Conservation (phyloP, 2,329 filamentous ascomycete species). For the Fusarium austroafricanum region DNA sequence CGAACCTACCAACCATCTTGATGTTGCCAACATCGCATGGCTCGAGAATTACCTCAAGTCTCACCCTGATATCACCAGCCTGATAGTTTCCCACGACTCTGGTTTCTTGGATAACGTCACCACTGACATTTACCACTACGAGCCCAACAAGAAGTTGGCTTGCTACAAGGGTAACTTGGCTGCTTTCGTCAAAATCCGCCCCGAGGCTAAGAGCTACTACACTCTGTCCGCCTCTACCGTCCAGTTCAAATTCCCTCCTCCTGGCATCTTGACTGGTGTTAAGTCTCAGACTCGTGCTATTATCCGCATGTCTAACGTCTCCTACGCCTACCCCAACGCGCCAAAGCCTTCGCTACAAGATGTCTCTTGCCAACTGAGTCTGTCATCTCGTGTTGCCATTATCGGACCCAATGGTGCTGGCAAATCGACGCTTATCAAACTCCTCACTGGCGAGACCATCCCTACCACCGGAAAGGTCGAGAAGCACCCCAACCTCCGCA, state of each 20-base stretch:
- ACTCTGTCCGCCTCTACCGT: conserved; percentile 88
- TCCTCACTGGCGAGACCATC: conserved; percentile 91
- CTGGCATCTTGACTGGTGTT: conserved; percentile 92
- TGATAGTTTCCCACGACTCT: conserved; percentile 99
- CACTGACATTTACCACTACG: conserved; percentile 99
- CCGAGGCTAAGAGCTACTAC: conserved; percentile 98
- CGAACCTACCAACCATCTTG: conserved; percentile 98
- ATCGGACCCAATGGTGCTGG: conserved; percentile 98
- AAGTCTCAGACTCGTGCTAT: conserved; percentile 95
- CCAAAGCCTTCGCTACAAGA: conserved; percentile 88
- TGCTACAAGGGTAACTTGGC: conserved; percentile 86
- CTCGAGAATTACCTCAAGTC: conserved; percentile 93
- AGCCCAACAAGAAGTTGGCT: conserved; percentile 91
- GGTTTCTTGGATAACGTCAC: conserved; percentile 97
- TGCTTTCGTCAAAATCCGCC: conserved; percentile 87
- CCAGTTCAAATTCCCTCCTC: conserved; percentile 98
- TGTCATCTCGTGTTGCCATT: conserved; percentile 94
- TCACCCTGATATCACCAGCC: conserved; percentile 95
- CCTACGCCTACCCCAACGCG: conserved; percentile 92
- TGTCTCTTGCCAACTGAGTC: conserved; percentile 85
- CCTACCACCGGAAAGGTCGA: conserved; percentile 88
- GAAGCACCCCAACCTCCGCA: conserved; percentile 98
- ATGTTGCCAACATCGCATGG: conserved; percentile 97
- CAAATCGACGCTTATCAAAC: conserved; percentile 98
- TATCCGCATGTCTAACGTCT: conserved; percentile 91